A percentile compares a stretch with the other conserved stretches of the same genome.
These are phyloP conservation scores for Chaetomiaceae sp. DNA, from an alignment of 2,329 filamentous ascomycete genomes.

Conservation along the genomic window DNA sequence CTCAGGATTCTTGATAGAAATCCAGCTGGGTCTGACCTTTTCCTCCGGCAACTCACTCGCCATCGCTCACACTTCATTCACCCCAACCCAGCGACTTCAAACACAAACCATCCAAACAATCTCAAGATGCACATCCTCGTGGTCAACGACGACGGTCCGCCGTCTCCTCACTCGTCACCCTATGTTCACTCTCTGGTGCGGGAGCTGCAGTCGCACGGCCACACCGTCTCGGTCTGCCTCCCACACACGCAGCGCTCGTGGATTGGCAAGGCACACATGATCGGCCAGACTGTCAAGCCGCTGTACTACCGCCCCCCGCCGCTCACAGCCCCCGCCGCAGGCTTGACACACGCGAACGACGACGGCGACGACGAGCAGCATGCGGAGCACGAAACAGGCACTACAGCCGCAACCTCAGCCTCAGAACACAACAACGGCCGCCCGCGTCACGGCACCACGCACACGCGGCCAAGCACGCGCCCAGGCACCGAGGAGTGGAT, in stretches of 20 bases:
- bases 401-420: background rate
- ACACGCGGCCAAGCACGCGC: conserved; percentile 44
- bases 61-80: background rate
- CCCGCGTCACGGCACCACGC: conserved; percentile 55
- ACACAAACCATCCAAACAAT: background rate
- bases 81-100: background rate
- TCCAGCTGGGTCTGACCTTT: too few relatives aligned
- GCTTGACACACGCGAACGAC: conserved; percentile 24
- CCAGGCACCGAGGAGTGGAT: conserved; percentile 69
- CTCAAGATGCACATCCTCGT: conserved; percentile 57
- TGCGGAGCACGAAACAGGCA: background rate
- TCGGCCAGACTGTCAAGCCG: conserved; percentile 79
- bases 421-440: conserved; percentile 30
- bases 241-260: conserved; percentile 90
- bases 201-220: conserved; percentile 66
- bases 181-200: conserved; percentile 71
- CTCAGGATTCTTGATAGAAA: too few relatives aligned
- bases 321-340: conserved; percentile 29
- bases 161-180: conserved; percentile 69
- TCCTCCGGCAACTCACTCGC: too few relatives aligned
- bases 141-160: conserved; percentile 76
- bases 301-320: conserved; percentile 66
- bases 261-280: conserved; percentile 97
- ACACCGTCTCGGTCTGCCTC: conserved; percentile 84
- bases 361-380: conserved; percentile 18